Base-by-base conservation (phyloP, 805 yeast species). In the Kregervanrija delftensis region DNA sequence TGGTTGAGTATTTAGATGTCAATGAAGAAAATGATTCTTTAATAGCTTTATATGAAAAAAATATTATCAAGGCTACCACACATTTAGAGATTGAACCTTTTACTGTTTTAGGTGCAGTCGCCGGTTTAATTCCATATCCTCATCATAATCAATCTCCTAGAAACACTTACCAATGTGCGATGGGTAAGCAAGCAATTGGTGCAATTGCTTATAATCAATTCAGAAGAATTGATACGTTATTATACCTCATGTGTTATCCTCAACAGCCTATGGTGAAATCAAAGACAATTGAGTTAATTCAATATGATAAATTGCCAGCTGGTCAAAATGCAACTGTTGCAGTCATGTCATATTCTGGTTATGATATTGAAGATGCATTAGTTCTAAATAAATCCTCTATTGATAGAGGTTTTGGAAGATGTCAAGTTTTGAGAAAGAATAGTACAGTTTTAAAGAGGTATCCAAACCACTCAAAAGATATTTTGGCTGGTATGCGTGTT, bases 141-240 rank as follows among this genome's bases (percentile, higher is more conserved):
- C 95, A 86, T 60, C 96, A 86, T 63, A 86, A 86, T 67, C 96
- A 86, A 67, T 85, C 95, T 4, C 96, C 96, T 37, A 79, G 96
- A 73, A 86, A 86, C 66, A 86, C 95, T 4, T 86, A 86, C 67
- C 96, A 86, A 66, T 86, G 95, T 74, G 96, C 95, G 61, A 86
- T 86, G 96, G 96, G 96, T 80, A 88, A 88, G 68, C 99, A 93
- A 70, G 99, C 99, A n/a, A 91, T 93, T 65, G 99, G 99, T 55
- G 98, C 98, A 2, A 93, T 93, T 66, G 96, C 95, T 10, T 93
- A 93, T 64, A 93, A 93, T 65, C 99, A 93, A 67, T 86, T 93
- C 69, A 78, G 88, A 61, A 82, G 99, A 65, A 91, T 93, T 53
- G 99, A 93, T 60, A 93, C 99, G 1, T 68, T 93, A 59, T 71